These are phyloP conservation scores for Solanum pimpinellifolium DNA, from an alignment of 257 asterid genomes.

Conservation along the genomic window DNA sequence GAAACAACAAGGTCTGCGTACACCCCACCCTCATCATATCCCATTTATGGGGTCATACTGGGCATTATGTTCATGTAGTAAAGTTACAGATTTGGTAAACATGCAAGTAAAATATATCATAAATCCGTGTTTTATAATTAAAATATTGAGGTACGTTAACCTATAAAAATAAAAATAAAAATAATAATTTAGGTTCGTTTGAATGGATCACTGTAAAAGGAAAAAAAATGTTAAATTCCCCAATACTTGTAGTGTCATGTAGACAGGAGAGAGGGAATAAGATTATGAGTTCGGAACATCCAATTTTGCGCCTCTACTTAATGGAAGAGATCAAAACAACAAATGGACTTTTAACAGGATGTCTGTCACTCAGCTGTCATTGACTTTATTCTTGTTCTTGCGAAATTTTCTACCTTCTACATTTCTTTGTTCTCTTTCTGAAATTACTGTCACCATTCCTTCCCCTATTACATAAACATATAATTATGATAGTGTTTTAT, in stretches of 20 bases:
- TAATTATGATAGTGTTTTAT: neutral
- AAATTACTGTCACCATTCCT: neutral
- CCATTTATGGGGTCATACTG: neutral
- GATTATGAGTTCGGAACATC: neutral
- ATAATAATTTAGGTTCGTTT: neutral
- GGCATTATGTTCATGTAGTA: neutral
- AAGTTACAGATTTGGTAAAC: neutral
- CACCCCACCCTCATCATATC: neutral
- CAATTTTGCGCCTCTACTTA: neutral
- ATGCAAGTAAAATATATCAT: neutral
- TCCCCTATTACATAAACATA: neutral
- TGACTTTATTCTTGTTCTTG: neutral
- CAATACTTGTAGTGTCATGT: neutral
- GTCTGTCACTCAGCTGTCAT: neutral
- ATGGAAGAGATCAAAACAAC: neutral
- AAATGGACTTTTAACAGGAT: neutral
- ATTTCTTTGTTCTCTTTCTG: neutral
- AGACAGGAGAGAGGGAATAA: neutral
- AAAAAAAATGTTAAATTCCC: neutral
- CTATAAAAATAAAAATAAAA: neutral
- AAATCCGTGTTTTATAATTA: neutral
- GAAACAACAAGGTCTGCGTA: neutral
- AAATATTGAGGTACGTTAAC: neutral
- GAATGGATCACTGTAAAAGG: neutral
- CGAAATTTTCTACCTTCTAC: neutral